Evolutionary conservation across 306 rosid species (phyloP).

Genomic region (Dalbergia cochinchinensis): DNA sequence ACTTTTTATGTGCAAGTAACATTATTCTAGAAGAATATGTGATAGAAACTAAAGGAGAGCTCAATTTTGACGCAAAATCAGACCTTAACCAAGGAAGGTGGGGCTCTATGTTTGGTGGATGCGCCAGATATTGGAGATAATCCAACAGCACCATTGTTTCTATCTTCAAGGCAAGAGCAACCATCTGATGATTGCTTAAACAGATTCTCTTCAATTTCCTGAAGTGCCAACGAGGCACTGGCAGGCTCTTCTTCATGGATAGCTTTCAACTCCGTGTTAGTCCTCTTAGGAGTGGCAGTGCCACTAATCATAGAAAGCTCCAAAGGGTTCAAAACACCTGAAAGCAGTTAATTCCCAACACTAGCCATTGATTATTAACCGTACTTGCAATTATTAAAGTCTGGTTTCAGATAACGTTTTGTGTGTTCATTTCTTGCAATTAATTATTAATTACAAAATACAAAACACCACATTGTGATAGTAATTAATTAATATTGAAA

Average conservation of each 20-base stretch:
- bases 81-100: slow-evolving; percentile 58
- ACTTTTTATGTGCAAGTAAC: too few relatives aligned
- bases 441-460: too few relatives aligned
- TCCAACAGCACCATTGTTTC: slow-evolving; percentile 45
- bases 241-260: slow-evolving; percentile 68
- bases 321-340: slow-evolving; percentile 80
- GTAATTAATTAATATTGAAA: neutral
- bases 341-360: slow-evolving; percentile 11
- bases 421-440: too few relatives aligned
- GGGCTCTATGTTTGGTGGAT: slow-evolving; percentile 46
- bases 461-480: neutral
- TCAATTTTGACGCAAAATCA: neutral
- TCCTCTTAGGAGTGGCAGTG: slow-evolving; percentile 44
- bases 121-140: slow-evolving; percentile 56
- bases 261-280: slow-evolving; percentile 52
- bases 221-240: slow-evolving; percentile 47
- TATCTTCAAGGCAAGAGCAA: slow-evolving; percentile 36
- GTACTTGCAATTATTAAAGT: too few relatives aligned
- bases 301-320: slow-evolving; percentile 90
- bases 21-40: neutral
- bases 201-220: slow-evolving; percentile 60
- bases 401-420: too few relatives aligned
- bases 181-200: slow-evolving; percentile 54
- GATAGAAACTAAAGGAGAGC: slow-evolving; percentile 14
- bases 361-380: neutral